A percentile compares a stretch with the other conserved stretches of the same genome.
phyloP scores from a whole-genome alignment of 306 rosid genomes.

The Coriaria nepalensis region DNA sequence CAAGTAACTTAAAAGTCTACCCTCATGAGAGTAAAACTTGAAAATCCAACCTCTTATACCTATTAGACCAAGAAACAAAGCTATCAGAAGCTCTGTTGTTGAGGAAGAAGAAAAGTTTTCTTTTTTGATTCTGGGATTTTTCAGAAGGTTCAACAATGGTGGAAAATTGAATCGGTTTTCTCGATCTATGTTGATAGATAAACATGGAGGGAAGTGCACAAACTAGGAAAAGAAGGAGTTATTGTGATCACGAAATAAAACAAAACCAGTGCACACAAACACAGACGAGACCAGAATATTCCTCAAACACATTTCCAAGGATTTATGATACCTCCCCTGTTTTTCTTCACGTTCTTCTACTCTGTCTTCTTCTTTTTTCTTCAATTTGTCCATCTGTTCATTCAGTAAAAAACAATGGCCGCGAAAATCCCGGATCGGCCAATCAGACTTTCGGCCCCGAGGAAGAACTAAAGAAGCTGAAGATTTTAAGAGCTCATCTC shows the following conservation, averaged over 20 bases:
- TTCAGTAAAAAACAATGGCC: conserved; percentile 17
- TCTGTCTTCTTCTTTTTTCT: conserved; percentile 1
- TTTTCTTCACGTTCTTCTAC: neutral
- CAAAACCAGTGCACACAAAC: neutral
- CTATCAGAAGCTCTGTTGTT: too few relatives aligned
- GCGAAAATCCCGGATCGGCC: conserved; percentile 12
- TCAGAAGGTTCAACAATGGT: too few relatives aligned
- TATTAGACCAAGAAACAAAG: too few relatives aligned
- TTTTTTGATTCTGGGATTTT: too few relatives aligned
- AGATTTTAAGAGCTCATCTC: conserved; percentile 40
- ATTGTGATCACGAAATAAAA: conserved; percentile 8
- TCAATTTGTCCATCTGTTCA: conserved; percentile 29
- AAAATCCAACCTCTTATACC: too few relatives aligned
- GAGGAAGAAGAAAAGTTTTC: too few relatives aligned
- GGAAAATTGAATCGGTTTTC: too few relatives aligned
- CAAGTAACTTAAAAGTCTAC: too few relatives aligned
- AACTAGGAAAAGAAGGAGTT: conserved; percentile 24
- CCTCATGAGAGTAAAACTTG: too few relatives aligned
- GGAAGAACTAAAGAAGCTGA: conserved; percentile 38
- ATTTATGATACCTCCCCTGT: neutral
- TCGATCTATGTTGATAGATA: conserved; percentile 1
- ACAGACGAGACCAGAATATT: conserved; percentile 4
- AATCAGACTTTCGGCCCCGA: conserved; percentile 49
- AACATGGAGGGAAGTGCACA: conserved; percentile 27
- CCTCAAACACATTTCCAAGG: conserved; percentile 44